These are phyloP conservation scores for Coleophoma eucalyptorum DNA, from an alignment of 2,329 filamentous ascomycete species.

Conservation along the genomic window DNA sequence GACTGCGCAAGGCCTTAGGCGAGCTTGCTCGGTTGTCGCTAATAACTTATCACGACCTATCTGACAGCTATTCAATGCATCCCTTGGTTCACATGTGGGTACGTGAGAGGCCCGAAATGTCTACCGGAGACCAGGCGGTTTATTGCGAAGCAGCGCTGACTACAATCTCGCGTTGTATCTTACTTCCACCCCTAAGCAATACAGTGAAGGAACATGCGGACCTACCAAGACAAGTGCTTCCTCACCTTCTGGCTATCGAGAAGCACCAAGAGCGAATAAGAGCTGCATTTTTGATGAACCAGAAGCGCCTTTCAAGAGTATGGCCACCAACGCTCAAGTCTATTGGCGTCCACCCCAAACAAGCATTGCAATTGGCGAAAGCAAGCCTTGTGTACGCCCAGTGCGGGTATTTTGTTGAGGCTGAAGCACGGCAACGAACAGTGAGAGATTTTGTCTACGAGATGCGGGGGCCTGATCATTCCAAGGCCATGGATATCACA, in stretches of 20 bases:
- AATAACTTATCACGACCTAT: constrained; percentile 14
- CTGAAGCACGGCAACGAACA: constrained; percentile 20
- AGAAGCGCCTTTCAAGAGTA: not conserved
- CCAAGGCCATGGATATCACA: constrained; percentile 15
- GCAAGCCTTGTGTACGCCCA: constrained; percentile 24
- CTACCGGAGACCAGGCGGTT: constrained; percentile 20
- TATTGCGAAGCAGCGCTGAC: constrained; percentile 25
- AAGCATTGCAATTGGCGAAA: constrained; percentile 19
- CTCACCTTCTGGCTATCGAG: not conserved
- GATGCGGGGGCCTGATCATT: constrained; percentile 19
- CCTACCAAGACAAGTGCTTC: not conserved
- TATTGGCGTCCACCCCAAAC: not conserved
- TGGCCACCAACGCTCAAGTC: constrained; percentile 1
- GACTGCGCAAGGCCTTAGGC: constrained; percentile 17
- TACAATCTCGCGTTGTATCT: constrained; percentile 19
- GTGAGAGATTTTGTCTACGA: constrained; percentile 18
- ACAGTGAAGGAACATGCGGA: not conserved
- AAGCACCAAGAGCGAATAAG: not conserved
- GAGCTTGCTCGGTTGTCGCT: constrained; percentile 19
- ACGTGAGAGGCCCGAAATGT: constrained; percentile 23
- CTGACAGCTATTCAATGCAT: constrained; percentile 26
- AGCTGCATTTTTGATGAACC: not conserved
- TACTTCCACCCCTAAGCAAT: constrained; percentile 18
- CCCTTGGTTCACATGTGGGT: constrained; percentile 28
- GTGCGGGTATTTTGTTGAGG: constrained; percentile 20